phyloP scores from a whole-genome alignment of 345 rosid species.

The Gossypium longicalyx region DNA sequence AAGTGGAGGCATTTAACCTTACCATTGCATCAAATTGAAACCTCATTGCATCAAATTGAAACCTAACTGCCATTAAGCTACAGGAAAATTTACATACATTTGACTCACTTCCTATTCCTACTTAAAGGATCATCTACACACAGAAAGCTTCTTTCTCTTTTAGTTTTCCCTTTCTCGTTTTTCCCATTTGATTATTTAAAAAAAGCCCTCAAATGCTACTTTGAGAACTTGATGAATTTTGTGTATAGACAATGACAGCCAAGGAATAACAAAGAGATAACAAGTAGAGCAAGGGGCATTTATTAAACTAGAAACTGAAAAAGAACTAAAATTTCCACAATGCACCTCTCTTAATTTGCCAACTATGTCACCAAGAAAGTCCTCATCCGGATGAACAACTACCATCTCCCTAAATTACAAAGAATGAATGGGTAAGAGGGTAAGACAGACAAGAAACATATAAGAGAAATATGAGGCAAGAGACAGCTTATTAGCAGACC shows the following conservation, averaged over 20 bases:
- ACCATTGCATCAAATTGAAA: background rate
- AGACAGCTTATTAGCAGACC: slow-evolving; percentile 36
- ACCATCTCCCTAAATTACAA: slow-evolving; percentile 72
- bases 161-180: background rate
- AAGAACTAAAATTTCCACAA: slow-evolving; percentile 1
- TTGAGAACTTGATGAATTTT: background rate
- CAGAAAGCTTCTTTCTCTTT: background rate
- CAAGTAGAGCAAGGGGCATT: background rate
- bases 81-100: background rate
- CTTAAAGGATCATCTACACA: background rate
- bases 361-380: slow-evolving; percentile 87
- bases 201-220: background rate
- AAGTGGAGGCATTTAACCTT: background rate
- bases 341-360: slow-evolving; percentile 86
- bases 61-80: background rate
- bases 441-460: background rate
- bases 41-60: background rate
- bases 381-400: slow-evolving; percentile 89
- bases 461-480: slow-evolving; percentile 7
- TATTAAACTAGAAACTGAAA: background rate
- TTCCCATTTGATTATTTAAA: background rate
- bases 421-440: background rate
- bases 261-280: background rate
- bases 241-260: background rate
- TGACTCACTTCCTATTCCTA: background rate